phyloP scores from a whole-genome alignment of 768 basidiomycete species.

The Tylopilus plumbeoviolaceoides region DNA sequence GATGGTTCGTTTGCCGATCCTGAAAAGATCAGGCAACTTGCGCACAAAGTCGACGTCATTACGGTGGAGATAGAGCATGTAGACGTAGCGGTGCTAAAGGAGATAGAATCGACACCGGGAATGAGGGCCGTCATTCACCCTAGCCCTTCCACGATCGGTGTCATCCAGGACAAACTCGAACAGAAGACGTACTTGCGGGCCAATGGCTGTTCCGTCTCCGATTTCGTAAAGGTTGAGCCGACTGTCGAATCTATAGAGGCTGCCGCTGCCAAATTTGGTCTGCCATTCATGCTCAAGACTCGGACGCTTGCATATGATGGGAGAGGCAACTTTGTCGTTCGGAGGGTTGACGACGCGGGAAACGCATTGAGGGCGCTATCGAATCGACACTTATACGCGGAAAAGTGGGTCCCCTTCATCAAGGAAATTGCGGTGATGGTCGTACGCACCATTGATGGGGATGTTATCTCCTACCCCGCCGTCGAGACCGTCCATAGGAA shows the following conservation, averaged over 20 bases:
- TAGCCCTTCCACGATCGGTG: conserved; percentile 70
- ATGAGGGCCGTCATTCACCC: conserved; percentile 55
- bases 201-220: conserved; percentile 49
- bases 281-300: conserved; percentile 94
- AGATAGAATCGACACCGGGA: conserved; percentile 27
- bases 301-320: conserved; percentile 96
- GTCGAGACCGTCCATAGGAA: conserved; percentile 96
- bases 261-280: conserved; percentile 58
- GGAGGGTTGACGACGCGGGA: conserved; percentile 45
- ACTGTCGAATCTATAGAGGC: conserved; percentile 47
- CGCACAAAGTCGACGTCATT: conserved; percentile 75
- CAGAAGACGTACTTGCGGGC: conserved; percentile 59
- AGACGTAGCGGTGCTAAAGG: conserved; percentile 67
- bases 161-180: conserved; percentile 76
- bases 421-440: conserved; percentile 98
- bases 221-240: conserved; percentile 58
- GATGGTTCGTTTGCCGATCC: conserved; percentile 89
- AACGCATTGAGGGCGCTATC: conserved; percentile 52
- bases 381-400: conserved; percentile 81
- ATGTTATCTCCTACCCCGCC: conserved; percentile 79
- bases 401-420: conserved; percentile 86
- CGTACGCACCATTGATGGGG: conserved; percentile 70
- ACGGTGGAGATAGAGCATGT: conserved; percentile 99
- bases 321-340: conserved; percentile 82
- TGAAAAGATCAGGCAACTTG: conserved; percentile 73